Conservation (phyloP, 1,284 basidiomycete species). For the Ganoderma resinaceum region DNA sequence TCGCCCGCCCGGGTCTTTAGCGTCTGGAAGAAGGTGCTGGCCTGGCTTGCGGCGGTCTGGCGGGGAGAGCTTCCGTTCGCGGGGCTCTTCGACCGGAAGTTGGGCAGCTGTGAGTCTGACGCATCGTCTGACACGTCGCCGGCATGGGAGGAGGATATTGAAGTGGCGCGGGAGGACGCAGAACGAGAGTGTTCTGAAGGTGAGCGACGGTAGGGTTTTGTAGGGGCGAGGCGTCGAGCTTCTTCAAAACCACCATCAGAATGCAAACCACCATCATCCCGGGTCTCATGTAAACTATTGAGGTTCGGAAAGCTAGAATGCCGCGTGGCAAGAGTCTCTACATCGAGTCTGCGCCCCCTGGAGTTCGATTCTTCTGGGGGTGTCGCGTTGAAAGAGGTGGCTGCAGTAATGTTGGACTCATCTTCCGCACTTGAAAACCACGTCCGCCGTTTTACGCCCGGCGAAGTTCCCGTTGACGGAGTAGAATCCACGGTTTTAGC, state of each 20-base stretch:
- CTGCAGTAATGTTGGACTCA: slow-evolving; percentile 35
- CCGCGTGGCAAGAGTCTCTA: slow-evolving; percentile 12
- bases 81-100: slow-evolving; percentile 35
- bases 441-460: slow-evolving; percentile 42
- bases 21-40: slow-evolving; percentile 66
- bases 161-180: slow-evolving; percentile 32
- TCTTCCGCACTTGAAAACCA: slow-evolving; percentile 44
- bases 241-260: slow-evolving; percentile 9
- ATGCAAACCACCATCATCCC: slow-evolving; percentile 1
- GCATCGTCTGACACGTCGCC: slow-evolving; percentile 33
- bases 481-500: slow-evolving; percentile 29
- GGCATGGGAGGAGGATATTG: slow-evolving; percentile 31
- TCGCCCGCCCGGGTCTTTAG: slow-evolving; percentile 80
- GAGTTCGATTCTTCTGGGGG: slow-evolving; percentile 22
- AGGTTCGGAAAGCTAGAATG: slow-evolving; percentile 23
- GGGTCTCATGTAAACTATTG: not conserved
- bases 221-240: slow-evolving; percentile 23
- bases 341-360: slow-evolving; percentile 20
- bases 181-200: slow-evolving; percentile 38
- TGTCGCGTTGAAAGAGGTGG: slow-evolving; percentile 16
- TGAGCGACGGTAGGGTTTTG: slow-evolving; percentile 29
- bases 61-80: slow-evolving; percentile 26
- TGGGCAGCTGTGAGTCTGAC: slow-evolving; percentile 32
- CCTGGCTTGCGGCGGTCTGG: slow-evolving; percentile 31
- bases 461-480: slow-evolving; percentile 22